Evolutionary conservation across 805 yeast species (phyloP).

Genomic region (Yamadazyma takamatsuzukensis): DNA sequence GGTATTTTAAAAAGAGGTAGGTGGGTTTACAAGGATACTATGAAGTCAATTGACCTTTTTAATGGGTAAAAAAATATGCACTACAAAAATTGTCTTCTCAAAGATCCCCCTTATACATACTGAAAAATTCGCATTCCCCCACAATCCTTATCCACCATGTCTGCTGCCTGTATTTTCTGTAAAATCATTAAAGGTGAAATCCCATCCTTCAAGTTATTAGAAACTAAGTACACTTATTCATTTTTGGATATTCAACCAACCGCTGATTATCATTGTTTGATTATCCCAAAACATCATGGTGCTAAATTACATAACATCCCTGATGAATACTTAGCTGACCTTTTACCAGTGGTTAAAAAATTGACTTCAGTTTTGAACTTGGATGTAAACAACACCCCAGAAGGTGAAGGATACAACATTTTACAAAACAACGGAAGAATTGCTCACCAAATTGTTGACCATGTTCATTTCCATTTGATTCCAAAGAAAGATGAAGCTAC

Average conservation of each 20-base stretch:
- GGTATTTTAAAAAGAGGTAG: no score
- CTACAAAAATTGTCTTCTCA: neutral
- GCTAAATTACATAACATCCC: conserved; percentile 90
- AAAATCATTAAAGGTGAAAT: conserved; percentile 94
- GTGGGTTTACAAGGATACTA: no score
- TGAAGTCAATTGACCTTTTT: no score
- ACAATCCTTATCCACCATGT: conserved; percentile 1
- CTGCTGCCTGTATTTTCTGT: conserved; percentile 81
- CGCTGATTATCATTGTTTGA: conserved; percentile 79
- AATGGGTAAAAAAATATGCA: no score
- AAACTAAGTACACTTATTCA: conserved; percentile 76
- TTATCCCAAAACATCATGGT: conserved; percentile 92
- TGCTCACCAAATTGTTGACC: conserved; percentile 95
- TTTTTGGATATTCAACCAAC: conserved; percentile 94
- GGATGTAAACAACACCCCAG: conserved; percentile 54
- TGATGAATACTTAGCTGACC: conserved; percentile 82
- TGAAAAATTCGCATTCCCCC: neutral
- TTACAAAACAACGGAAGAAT: conserved; percentile 91
- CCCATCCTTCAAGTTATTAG: conserved; percentile 87
- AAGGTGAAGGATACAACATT: conserved; percentile 78
- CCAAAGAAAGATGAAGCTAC: conserved; percentile 74
- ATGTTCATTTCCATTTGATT: conserved; percentile 94
- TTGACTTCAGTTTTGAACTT: conserved; percentile 70
- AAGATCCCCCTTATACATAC: no score
- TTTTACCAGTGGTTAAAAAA: conserved; percentile 85